Evolutionary conservation across 306 rosid genomes (phyloP).

Genomic region (Cucurbita moschata): DNA sequence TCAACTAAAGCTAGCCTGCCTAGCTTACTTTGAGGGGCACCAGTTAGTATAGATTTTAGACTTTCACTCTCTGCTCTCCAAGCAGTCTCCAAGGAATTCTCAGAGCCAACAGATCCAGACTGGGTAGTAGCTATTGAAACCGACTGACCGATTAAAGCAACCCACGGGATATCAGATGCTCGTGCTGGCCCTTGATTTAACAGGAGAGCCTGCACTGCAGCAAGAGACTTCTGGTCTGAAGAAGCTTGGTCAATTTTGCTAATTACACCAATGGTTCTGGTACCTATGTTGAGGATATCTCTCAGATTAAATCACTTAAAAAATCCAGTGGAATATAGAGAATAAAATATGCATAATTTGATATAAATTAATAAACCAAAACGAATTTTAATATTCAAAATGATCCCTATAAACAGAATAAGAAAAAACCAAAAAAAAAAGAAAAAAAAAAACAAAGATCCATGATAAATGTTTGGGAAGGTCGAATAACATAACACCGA

Average conservation of each 20-base stretch:
- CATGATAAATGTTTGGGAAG: neutral
- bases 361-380: neutral
- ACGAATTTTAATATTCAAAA: neutral
- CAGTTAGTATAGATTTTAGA: conserved; percentile 76
- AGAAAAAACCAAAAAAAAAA: neutral
- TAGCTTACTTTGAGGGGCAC: conserved; percentile 89
- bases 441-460: neutral
- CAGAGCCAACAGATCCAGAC: conserved; percentile 85
- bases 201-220: conserved; percentile 91
- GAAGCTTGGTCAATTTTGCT: conserved; percentile 97
- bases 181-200: conserved; percentile 80
- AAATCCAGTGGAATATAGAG: neutral
- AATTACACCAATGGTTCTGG: conserved; percentile 78
- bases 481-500: neutral
- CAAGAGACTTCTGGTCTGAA: conserved; percentile 68
- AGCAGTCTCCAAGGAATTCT: conserved; percentile 88
- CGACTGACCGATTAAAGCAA: conserved; percentile 90
- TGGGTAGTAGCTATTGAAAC: conserved; percentile 88
- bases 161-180: conserved; percentile 82
- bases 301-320: conserved; percentile 8
- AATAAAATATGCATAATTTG: neutral
- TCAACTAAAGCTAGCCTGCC: conserved; percentile 93
- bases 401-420: neutral
- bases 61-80: conserved; percentile 98
- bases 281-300: conserved; percentile 35